Evolutionary conservation across 2,329 filamentous ascomycete species (phyloP).

Genomic region (Akanthomyces dipterigenus): DNA sequence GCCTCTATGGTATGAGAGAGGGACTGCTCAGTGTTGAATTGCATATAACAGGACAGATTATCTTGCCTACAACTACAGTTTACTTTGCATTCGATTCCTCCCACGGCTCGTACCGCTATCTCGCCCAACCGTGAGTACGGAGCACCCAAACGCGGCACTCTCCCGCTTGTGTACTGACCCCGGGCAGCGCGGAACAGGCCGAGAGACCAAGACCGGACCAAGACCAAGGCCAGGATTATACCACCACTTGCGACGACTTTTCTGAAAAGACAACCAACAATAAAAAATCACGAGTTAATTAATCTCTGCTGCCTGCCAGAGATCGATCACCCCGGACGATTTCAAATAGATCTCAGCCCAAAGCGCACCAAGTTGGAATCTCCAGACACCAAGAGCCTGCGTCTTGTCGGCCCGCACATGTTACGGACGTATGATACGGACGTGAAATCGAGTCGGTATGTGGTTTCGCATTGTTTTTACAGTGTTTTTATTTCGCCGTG

Average conservation of each 20-base stretch:
- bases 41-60: too few relatives aligned
- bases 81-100: neutral
- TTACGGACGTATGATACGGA: neutral
- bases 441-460: neutral
- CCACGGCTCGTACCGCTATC: neutral
- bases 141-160: neutral
- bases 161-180: neutral
- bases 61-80: neutral
- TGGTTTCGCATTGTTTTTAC: constrained; percentile 5
- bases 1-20: neutral
- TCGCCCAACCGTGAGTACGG: neutral
- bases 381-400: neutral
- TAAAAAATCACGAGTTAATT: neutral
- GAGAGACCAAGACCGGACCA: neutral
- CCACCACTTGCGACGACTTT: neutral
- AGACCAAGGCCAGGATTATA: neutral
- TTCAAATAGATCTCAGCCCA: neutral
- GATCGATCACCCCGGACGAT: constrained; percentile 1
- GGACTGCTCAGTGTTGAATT: neutral
- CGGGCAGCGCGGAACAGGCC: neutral
- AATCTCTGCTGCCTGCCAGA: neutral
- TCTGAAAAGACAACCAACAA: neutral
- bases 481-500: neutral
- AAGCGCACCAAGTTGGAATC: neutral
- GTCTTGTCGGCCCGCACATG: neutral